phyloP scores from a whole-genome alignment of 805 yeast genomes.

The Clavispora asparagi region DNA sequence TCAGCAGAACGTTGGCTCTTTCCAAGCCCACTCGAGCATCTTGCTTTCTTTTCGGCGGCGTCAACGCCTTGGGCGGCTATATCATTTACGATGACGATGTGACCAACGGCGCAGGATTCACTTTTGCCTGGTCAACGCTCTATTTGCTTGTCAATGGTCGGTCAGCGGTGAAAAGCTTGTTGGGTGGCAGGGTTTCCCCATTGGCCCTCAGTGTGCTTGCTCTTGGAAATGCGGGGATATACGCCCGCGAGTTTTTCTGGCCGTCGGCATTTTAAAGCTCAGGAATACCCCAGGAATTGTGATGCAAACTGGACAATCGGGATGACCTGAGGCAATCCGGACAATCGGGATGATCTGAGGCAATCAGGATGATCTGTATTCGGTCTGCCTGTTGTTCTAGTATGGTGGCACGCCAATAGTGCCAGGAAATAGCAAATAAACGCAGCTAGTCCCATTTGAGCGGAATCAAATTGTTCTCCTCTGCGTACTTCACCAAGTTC shows the following conservation, averaged over 20 bases:
- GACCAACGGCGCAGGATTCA: constrained; percentile 75
- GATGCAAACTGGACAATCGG: no score
- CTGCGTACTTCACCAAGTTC: constrained; percentile 54
- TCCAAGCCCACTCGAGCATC: constrained; percentile 33
- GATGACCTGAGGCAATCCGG: no score
- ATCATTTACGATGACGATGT: constrained; percentile 74
- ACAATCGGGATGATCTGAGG: no score
- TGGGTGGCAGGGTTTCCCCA: constrained; percentile 60
- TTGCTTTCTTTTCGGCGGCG: constrained; percentile 55
- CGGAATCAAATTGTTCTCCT: constrained; percentile 56
- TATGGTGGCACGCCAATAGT: no score
- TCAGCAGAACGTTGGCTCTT: constrained; percentile 14
- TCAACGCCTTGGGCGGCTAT: constrained; percentile 63
- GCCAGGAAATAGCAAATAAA: neutral
- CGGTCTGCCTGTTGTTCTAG: no score
- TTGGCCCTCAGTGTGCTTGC: constrained; percentile 55
- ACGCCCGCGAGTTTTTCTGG: constrained; percentile 68
- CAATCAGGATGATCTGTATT: no score
- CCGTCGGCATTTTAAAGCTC: constrained; percentile 7
- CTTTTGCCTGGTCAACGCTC: constrained; percentile 74
- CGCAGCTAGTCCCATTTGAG: constrained; percentile 55
- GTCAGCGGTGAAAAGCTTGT: constrained; percentile 46
- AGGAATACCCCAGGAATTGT: no score
- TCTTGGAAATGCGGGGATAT: constrained; percentile 53
- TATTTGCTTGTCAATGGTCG: constrained; percentile 69